phyloP scores from a whole-genome alignment of 2,329 filamentous ascomycete genomes.

The Macrophomina pseudophaseolina region DNA sequence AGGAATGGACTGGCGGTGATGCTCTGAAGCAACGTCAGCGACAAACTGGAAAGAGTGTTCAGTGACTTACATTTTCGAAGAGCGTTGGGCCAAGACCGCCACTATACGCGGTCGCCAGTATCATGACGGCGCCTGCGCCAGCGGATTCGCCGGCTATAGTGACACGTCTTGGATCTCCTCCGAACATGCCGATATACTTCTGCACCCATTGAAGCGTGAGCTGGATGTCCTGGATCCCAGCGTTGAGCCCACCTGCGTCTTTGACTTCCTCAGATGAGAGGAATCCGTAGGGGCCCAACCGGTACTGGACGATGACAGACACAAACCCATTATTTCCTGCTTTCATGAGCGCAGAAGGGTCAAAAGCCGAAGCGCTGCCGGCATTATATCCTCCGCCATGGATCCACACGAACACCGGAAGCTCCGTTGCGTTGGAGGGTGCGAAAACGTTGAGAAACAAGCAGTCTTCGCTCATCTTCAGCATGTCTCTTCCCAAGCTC shows the following conservation, averaged over 20 bases:
- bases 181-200: conserved; percentile 57
- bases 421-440: conserved; percentile 39
- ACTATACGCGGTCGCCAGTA: conserved; percentile 43
- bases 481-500: background rate
- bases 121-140: conserved; percentile 47
- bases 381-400: conserved; percentile 38
- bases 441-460: conserved; percentile 45
- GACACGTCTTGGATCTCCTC: conserved; percentile 40
- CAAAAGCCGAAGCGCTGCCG: background rate
- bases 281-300: conserved; percentile 66
- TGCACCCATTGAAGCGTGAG: conserved; percentile 59
- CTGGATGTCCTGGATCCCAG: conserved; percentile 54
- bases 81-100: conserved; percentile 40
- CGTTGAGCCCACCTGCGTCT: conserved; percentile 46
- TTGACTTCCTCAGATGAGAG: conserved; percentile 63
- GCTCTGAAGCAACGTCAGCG: background rate
- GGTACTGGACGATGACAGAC: conserved; percentile 60
- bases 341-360: conserved; percentile 45
- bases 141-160: conserved; percentile 47
- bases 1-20: conserved; percentile 56
- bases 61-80: conserved; percentile 42
- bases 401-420: conserved; percentile 50
- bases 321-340: conserved; percentile 58
- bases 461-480: conserved; percentile 39
- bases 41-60: background rate